Evolutionary conservation across 805 yeast species (phyloP), one percentile per base, ranked within the genome.

Genomic region (Brettanomyces naardenensis): DNA sequence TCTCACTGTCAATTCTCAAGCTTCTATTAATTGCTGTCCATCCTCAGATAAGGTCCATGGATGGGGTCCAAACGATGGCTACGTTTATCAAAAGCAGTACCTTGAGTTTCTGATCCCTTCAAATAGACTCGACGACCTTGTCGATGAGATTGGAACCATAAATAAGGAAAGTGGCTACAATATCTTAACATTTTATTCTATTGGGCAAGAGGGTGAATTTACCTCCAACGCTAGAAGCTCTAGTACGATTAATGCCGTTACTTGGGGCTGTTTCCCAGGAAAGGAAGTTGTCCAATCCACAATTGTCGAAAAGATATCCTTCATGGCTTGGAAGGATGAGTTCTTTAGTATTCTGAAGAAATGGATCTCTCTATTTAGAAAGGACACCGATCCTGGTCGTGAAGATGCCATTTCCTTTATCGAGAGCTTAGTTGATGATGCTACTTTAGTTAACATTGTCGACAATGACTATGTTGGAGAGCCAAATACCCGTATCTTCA

Each of bases 261-360:
- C 97, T 15, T 90, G 97, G 97, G 97, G 97, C 45, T 87, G 89
- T 39, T 88, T 86, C 76, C 97, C 97, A 20, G 95, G 95, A 28
- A 82, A 81, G 54, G 97, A 90, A 63, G 83, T 90, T 38, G 70
- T 86, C 45, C 97, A 90, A 64, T 97, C 97, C 37, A 90, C 97
- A 0, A 87, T 90, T 56, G 97, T 90, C 17, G 97, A 90, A 58
- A 81, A 79, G 53, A 77, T 80, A 28, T 86, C 96, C 3, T 90
- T 90, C 61, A 65, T 89, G 50, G 97, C 97, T 11, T 90, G 97
- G 97, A 89, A 87, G 58, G 96, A 90, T 58, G 97, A 90, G 61
- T 90, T 90, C 28, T 90, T 72, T 69, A 70, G 87, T 45, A 78
- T 90, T 44, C 70, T 88, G 37, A 67, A 71, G 36, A 95, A 86